A percentile compares a stretch with the other conserved stretches of the same genome.
phyloP scores from a whole-genome alignment of 768 basidiomycete genomes.

The Boletus patriciae region DNA sequence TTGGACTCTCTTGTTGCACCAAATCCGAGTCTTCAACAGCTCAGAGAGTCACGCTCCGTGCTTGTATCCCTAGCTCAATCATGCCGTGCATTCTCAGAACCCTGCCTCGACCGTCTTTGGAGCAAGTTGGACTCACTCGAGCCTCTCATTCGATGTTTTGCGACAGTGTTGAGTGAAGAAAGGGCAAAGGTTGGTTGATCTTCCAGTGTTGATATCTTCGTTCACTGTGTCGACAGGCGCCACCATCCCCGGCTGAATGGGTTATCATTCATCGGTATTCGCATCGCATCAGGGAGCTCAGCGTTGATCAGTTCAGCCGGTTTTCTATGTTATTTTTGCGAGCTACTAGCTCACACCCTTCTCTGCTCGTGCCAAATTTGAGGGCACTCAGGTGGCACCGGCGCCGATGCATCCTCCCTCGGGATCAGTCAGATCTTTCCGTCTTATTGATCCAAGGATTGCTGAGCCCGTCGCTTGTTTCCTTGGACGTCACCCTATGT shows the following conservation, averaged over 20 bases:
- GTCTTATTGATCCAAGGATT: neutral
- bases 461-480: neutral
- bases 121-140: neutral
- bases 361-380: neutral
- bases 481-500: neutral
- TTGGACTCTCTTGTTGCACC: neutral
- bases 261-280: neutral
- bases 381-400: constrained; percentile 2
- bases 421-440: too few relatives aligned
- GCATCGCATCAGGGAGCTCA: constrained; percentile 2
- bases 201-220: neutral
- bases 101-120: constrained; percentile 7
- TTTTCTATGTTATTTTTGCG: neutral
- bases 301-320: neutral
- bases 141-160: neutral
- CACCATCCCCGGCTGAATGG: neutral
- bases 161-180: neutral
- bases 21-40: neutral
- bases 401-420: too few relatives aligned
- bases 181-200: neutral
- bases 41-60: neutral
- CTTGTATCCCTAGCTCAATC: neutral
- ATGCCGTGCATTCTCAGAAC: constrained; percentile 2
- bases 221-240: neutral
- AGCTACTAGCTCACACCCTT: neutral